These are phyloP conservation scores for Rhodocollybia butyracea DNA, from an alignment of 768 basidiomycete genomes.

Conservation along the genomic window DNA sequence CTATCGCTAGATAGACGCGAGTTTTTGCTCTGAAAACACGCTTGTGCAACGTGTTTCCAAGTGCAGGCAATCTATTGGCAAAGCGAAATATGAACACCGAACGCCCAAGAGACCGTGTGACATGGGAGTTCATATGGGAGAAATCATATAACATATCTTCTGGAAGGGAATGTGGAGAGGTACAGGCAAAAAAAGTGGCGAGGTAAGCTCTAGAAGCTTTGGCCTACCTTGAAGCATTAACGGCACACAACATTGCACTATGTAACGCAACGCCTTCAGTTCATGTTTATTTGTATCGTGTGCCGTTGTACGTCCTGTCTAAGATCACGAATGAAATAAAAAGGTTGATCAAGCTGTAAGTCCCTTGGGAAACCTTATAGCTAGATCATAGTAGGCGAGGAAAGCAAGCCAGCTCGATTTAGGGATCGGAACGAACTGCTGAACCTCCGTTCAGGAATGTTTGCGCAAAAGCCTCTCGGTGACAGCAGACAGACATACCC, in stretches of 20 bases:
- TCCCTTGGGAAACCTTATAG: constrained; percentile 8
- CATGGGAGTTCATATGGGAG: not conserved
- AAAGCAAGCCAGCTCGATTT: not conserved
- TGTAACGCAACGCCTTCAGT: not conserved
- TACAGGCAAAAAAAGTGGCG: too few relatives aligned
- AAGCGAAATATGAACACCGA: not conserved
- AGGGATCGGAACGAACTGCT: not conserved
- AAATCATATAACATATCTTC: too few relatives aligned
- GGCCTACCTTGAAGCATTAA: too few relatives aligned
- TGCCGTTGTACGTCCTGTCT: not conserved
- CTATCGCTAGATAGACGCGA: too few relatives aligned
- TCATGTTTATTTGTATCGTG: not conserved
- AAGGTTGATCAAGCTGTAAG: not conserved
- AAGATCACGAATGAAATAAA: not conserved
- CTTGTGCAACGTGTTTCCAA: constrained; percentile 1
- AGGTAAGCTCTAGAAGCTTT: too few relatives aligned
- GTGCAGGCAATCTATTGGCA: not conserved
- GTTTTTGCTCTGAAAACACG: too few relatives aligned
- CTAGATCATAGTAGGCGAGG: not conserved
- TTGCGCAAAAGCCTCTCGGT: not conserved
- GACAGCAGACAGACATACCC: too few relatives aligned
- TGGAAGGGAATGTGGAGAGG: too few relatives aligned
- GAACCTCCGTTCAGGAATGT: not conserved
- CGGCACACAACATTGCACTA: too few relatives aligned
- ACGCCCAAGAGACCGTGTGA: not conserved